Conservation (phyloP, 2,329 filamentous ascomycete species). For the Hawksworthiomyces lignivorus region DNA sequence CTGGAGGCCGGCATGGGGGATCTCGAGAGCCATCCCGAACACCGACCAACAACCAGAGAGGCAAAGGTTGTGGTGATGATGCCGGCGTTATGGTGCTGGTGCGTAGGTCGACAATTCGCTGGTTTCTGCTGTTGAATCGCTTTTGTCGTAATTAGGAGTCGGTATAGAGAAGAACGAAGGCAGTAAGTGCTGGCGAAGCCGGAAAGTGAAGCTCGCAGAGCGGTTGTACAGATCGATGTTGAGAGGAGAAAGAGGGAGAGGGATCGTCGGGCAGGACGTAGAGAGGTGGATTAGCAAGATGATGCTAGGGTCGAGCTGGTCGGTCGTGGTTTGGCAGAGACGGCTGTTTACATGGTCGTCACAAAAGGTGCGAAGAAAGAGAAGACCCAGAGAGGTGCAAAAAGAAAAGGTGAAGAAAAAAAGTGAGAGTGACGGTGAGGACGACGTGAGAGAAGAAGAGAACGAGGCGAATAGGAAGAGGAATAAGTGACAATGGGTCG, state of each 20-base stretch:
- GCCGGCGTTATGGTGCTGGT: background rate
- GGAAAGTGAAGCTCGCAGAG: too few relatives aligned
- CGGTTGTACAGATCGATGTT: background rate
- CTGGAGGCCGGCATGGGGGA: constrained; percentile 50
- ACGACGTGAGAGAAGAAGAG: background rate
- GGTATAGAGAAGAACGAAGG: background rate
- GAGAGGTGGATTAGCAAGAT: too few relatives aligned
- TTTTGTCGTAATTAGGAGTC: too few relatives aligned
- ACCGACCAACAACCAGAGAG: constrained; percentile 17
- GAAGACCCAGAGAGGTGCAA: too few relatives aligned
- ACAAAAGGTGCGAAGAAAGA: background rate
- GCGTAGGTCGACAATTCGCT: too few relatives aligned
- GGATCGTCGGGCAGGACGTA: too few relatives aligned
- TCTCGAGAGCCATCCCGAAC: constrained; percentile 34
- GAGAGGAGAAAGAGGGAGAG: background rate
- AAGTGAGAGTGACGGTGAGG: background rate
- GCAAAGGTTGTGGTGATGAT: background rate
- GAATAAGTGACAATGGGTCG: background rate
- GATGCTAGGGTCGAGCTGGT: too few relatives aligned
- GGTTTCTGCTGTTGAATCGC: too few relatives aligned
- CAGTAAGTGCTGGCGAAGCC: too few relatives aligned
- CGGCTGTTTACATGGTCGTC: constrained; percentile 7
- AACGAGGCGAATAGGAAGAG: background rate
- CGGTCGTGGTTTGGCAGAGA: too few relatives aligned
- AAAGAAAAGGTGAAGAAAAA: background rate